Conservation (phyloP, 2,329 filamentous ascomycete genomes). For the Penicillium digitatum region DNA sequence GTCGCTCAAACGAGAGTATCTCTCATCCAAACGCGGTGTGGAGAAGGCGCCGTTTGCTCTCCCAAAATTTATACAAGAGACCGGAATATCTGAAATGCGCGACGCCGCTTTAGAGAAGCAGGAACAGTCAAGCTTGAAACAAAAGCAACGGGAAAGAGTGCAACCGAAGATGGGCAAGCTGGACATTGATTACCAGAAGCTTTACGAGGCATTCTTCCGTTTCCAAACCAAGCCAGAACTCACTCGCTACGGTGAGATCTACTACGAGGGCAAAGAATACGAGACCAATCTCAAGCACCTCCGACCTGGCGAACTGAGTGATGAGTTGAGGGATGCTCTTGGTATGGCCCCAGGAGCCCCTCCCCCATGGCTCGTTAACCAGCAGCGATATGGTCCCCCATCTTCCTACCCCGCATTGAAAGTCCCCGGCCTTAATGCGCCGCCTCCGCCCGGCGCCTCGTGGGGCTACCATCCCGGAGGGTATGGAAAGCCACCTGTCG, state of each 20-base stretch:
- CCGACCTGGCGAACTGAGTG: conserved; percentile 82
- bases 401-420: conserved; percentile 94
- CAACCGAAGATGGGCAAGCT: conserved; percentile 94
- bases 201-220: conserved; percentile 97
- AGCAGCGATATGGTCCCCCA: conserved; percentile 88
- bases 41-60: conserved; percentile 92
- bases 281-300: conserved; percentile 92
- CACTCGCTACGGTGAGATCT: conserved; percentile 96
- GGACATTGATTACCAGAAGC: conserved; percentile 96
- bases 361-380: conserved; percentile 95
- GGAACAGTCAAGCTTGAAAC: conserved; percentile 83
- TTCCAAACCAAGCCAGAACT: conserved; percentile 95
- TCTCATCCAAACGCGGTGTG: conserved; percentile 93
- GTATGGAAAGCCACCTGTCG: conserved; percentile 92
- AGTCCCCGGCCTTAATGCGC: conserved; percentile 89
- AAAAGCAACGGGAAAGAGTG: conserved; percentile 91
- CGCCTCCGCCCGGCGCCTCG: conserved; percentile 78
- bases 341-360: conserved; percentile 91
- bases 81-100: conserved; percentile 95
- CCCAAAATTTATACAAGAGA: conserved; percentile 95
- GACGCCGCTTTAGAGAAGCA: conserved; percentile 96
- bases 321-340: conserved; percentile 84
- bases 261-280: conserved; percentile 97
- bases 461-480: conserved; percentile 97
- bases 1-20: conserved; percentile 93